Conservation (phyloP, 2,329 filamentous ascomycete genomes). For the Falciphora oryzae region DNA sequence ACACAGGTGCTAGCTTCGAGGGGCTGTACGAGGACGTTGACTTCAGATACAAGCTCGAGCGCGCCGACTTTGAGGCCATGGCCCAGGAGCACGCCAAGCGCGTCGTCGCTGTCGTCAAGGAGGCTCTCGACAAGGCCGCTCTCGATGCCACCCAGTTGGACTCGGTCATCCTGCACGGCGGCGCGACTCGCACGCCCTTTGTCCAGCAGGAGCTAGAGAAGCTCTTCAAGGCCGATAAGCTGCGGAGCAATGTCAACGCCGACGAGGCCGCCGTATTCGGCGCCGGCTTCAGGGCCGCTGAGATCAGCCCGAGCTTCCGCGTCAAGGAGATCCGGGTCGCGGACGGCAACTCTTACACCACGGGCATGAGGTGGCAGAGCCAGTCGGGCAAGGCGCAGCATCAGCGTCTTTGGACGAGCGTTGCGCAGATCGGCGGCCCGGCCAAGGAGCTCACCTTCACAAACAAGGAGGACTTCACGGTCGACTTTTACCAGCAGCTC, state of each 20-base stretch:
- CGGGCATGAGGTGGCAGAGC: slow-evolving; percentile 68
- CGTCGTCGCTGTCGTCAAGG: slow-evolving; percentile 62
- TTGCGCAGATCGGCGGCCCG: slow-evolving; percentile 67
- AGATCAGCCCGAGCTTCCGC: slow-evolving; percentile 89
- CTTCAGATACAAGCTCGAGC: slow-evolving; percentile 83
- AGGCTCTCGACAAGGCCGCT: slow-evolving; percentile 68
- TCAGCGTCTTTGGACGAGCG: slow-evolving; percentile 77
- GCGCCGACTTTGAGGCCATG: slow-evolving; percentile 76
- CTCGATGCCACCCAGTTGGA: slow-evolving; percentile 72
- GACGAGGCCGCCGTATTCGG: slow-evolving; percentile 96
- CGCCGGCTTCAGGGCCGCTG: slow-evolving; percentile 87
- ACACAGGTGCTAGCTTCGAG: slow-evolving; percentile 77
- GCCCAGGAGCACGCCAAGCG: slow-evolving; percentile 62
- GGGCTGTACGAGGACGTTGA: slow-evolving; percentile 86
- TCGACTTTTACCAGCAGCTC: slow-evolving; percentile 73
- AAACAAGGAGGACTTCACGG: slow-evolving; percentile 73
- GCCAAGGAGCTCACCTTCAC: slow-evolving; percentile 81
- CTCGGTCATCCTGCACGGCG: slow-evolving; percentile 90
- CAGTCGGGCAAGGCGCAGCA: slow-evolving; percentile 64
- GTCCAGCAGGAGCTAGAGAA: slow-evolving; percentile 85
- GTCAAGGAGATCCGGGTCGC: slow-evolving; percentile 90
- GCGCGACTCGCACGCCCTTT: slow-evolving; percentile 84
- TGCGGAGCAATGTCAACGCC: slow-evolving; percentile 91
- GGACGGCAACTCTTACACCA: slow-evolving; percentile 70
- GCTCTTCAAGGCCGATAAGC: slow-evolving; percentile 64